Evolutionary conservation across 106 monocot genomes (phyloP), one percentile per base, ranked within the genome.

Genomic region (Dactylorhiza incarnata): DNA sequence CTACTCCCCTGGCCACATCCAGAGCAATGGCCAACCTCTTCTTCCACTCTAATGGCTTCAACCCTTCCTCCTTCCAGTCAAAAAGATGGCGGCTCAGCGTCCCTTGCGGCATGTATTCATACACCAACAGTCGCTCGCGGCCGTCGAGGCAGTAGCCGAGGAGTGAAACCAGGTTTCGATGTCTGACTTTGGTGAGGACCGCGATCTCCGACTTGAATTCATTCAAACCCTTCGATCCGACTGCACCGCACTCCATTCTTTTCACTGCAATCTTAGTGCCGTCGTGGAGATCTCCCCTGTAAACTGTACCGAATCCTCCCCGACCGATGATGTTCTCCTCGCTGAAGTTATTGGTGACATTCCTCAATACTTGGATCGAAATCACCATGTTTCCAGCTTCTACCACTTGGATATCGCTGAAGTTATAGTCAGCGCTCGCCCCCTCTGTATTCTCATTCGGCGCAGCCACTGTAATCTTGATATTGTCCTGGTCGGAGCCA

Each of bases 221-320:
- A 20, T 77, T 55, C 68, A 82, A 71, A 22, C 93, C 95, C 68
- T 88, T 93, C 79, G 80, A 86, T 16, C 95, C 85, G 78, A 90
- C 75, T 11, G 82, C 19, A 68, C 75, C 76, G 65, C 67, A 75
- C 25, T 84, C 82, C 65, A 78, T 85, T 74, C 95, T 86, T 77
- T 96, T 96, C 45, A 96, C 93, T 3, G 95, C 95, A 8, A 96
- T 75, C 37, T 68, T 8, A 0, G 80, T 89, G 12, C 93, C 95
- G 79, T 93, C 84, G 16, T n/a, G 44, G 15, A 78, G 84, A 48
- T 77, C 74, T 5, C 95, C 95, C 76, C 81, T 88, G 75, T 89
- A 96, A n/a, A 96, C 95, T 15, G 90, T 79, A 2, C 93, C 95
- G 67, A 96, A 96, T 17, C 95, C 95, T 45, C 95, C 95, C 44